phyloP scores from a whole-genome alignment of 192 early-diverging fungal genomes.

The Backusella tuberculispora region DNA sequence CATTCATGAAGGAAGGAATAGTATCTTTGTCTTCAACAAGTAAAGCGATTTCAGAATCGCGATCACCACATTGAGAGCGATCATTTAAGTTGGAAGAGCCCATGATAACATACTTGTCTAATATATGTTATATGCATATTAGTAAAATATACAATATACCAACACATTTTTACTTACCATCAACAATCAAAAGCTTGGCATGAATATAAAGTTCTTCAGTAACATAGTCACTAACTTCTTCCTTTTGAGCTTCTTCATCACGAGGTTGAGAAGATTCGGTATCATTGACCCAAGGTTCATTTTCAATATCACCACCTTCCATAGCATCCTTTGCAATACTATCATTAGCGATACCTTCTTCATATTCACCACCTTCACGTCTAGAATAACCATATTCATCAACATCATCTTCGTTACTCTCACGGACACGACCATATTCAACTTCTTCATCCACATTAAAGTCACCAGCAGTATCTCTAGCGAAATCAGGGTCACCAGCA shows the following conservation, averaged over 20 bases:
- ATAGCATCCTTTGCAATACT: slow-evolving; percentile 19
- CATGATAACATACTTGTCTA: slow-evolving; percentile 62
- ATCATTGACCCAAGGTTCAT: background rate
- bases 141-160: background rate
- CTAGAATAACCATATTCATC: background rate
- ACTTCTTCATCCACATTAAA: slow-evolving; percentile 27
- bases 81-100: slow-evolving; percentile 93
- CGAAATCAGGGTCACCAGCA: slow-evolving; percentile 37
- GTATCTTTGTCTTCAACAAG: slow-evolving; percentile 74
- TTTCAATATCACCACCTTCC: background rate
- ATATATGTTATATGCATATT: background rate
- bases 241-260: slow-evolving; percentile 15
- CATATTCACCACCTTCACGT: background rate
- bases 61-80: slow-evolving; percentile 82
- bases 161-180: slow-evolving; percentile 76
- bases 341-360: slow-evolving; percentile 13
- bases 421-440: slow-evolving; percentile 34
- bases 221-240: slow-evolving; percentile 53
- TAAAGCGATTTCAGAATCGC: slow-evolving; percentile 88
- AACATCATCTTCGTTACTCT: slow-evolving; percentile 11
- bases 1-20: slow-evolving; percentile 75
- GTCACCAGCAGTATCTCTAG: slow-evolving; percentile 20
- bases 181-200: slow-evolving; percentile 87
- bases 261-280: background rate
- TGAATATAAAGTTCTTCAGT: slow-evolving; percentile 89